Percentiles rank a stretch among this genome's conserved stretches.
Evolutionary conservation across 257 asterid genomes (phyloP).

Genomic region (Thymus mandschuricus): DNA sequence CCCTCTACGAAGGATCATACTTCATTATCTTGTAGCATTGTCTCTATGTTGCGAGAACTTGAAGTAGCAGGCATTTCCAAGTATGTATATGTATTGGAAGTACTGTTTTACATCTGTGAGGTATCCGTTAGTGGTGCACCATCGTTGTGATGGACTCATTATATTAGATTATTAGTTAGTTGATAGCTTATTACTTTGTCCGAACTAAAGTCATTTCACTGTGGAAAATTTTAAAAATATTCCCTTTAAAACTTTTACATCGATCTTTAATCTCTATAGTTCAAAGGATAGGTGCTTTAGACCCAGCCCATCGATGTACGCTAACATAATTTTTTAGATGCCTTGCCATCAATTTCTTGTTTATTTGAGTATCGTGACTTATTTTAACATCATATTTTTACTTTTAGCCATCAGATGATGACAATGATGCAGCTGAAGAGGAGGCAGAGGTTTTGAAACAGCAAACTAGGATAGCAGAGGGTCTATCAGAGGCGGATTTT

Average conservation of each 20-base stretch:
- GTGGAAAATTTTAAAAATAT: background rate
- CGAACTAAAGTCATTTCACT: too few relatives aligned
- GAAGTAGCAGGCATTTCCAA: background rate
- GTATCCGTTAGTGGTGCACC: background rate
- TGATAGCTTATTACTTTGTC: background rate
- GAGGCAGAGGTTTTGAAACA: conserved; percentile 71
- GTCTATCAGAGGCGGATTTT: conserved; percentile 64
- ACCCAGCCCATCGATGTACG: background rate
- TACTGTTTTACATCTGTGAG: background rate
- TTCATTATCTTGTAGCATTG: background rate
- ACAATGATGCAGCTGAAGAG: conserved; percentile 73
- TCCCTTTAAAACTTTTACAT: background rate
- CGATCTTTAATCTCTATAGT: background rate
- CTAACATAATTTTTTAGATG: conserved; percentile 12
- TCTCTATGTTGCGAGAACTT: too few relatives aligned
- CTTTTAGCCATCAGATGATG: conserved; percentile 72
- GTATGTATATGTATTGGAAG: background rate
- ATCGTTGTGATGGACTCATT: background rate
- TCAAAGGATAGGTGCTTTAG: background rate
- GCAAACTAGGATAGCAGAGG: conserved; percentile 58
- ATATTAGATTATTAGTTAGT: background rate
- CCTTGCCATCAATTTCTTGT: conserved; percentile 17
- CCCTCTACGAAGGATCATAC: background rate
- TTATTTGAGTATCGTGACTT: conserved; percentile 20
- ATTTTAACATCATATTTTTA: conserved; percentile 25